phyloP scores from a whole-genome alignment of 73 alveolate species.

The Urostyla sp. region DNA sequence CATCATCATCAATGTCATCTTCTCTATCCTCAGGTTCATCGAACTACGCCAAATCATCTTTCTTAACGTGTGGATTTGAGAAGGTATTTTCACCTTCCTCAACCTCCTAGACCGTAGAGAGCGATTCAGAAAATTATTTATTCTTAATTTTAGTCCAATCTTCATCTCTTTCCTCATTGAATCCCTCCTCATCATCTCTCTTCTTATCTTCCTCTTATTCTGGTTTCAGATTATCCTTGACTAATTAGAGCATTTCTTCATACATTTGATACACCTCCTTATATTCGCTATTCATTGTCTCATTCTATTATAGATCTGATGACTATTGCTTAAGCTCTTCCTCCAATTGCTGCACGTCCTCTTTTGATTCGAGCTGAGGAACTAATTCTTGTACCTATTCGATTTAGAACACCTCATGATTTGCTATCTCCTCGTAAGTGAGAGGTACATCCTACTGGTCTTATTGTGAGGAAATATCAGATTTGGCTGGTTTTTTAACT shows the following conservation, averaged over 20 bases:
- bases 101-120: slow-evolving; percentile 20
- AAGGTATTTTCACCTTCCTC: slow-evolving; percentile 42
- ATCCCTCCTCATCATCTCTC: slow-evolving; percentile 34
- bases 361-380: too few species aligned
- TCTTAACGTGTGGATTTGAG: slow-evolving; percentile 34
- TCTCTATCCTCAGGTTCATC: slow-evolving; percentile 14
- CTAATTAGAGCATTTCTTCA: slow-evolving; percentile 41
- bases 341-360: background rate
- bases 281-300: background rate
- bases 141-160: slow-evolving; percentile 7
- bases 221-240: background rate
- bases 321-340: background rate
- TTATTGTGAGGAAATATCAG: too few species aligned
- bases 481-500: too few species aligned
- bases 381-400: too few species aligned
- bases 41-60: background rate
- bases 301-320: background rate
- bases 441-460: too few species aligned
- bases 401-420: too few species aligned
- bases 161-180: slow-evolving; percentile 43
- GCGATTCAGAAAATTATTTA: slow-evolving; percentile 20
- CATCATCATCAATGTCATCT: slow-evolving; percentile 43
- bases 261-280: slow-evolving; percentile 36
- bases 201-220: slow-evolving; percentile 29
- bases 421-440: too few species aligned